Conservation (phyloP, 1,139 yeast species). For the Suhomyces anneliseae region DNA sequence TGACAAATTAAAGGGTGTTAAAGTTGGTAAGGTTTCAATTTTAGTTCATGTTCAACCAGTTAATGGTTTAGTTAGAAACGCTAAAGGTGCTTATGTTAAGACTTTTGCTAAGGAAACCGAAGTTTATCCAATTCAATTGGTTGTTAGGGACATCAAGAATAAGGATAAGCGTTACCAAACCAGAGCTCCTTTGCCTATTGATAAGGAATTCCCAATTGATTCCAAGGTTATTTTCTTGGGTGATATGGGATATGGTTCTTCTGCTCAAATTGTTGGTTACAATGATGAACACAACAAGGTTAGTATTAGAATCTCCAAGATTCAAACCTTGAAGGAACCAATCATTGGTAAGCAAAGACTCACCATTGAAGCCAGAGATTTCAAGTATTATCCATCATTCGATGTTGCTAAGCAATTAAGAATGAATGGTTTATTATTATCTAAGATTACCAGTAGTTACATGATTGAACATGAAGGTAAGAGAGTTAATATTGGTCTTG, state of each 20-base stretch:
- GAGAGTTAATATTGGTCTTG: constrained; percentile 77
- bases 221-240: constrained; percentile 82
- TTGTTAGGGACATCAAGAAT: constrained; percentile 73
- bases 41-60: constrained; percentile 71
- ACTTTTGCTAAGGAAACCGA: constrained; percentile 55
- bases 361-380: constrained; percentile 51
- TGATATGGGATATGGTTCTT: constrained; percentile 84
- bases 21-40: constrained; percentile 52
- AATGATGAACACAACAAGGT: constrained; percentile 51
- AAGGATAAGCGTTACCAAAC: constrained; percentile 74
- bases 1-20: constrained; percentile 56
- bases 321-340: constrained; percentile 56
- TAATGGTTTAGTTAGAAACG: constrained; percentile 71
- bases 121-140: constrained; percentile 69
- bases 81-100: constrained; percentile 77
- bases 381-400: constrained; percentile 65
- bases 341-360: constrained; percentile 62
- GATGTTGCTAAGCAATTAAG: constrained; percentile 62
- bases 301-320: constrained; percentile 53
- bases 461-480: constrained; percentile 53
- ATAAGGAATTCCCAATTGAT: constrained; percentile 76
- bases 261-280: constrained; percentile 71
- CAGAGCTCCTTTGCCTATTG: constrained; percentile 73
- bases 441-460: constrained; percentile 74
- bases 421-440: constrained; percentile 64